Base-by-base conservation (phyloP, 106 monocot species). In the Apostasia ramifera region DNA sequence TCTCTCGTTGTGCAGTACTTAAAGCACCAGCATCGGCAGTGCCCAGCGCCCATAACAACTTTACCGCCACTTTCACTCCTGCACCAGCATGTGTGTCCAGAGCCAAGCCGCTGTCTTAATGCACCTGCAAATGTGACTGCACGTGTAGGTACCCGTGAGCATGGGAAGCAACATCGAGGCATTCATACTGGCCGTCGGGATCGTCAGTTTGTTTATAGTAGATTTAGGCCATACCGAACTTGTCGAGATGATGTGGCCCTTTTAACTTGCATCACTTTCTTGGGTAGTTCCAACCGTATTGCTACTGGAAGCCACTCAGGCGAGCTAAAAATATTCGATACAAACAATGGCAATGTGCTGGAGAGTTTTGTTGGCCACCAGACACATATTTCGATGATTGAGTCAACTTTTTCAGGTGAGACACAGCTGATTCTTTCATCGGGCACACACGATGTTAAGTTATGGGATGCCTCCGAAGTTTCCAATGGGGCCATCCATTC, bases 1-100 rank as follows among this genome's bases (percentile, higher is more conserved):
- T 85, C 93, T 39, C 61, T 98, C 69, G 90, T 98, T 53, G 98
- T 98, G 43, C 98, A 98, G 46, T 98, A 93, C 52, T 80, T 98
- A 73, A 98, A 98, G 78, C 90, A 98, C 45, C 98, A 98, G 50
- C 98, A 93, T 76, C 83, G 98, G 9, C 93, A 98, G 51, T 98
- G 98, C 59, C 90, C 98, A 43, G 93, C 90, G 61, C 93, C 93
- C 8, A 90, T 98, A 74, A 98, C 98, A 38, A 98, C 98, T 56
- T 71, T 98, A 26, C 98, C 98, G 13, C 90, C 98, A 42, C 93
- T 98, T 44, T 98, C 93, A 74, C 90, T 98, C 47, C 71, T 98
- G 51, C 93, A 98, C 39, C 90, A 90, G 14, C 98, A 98, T 79
- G 83, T 93, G 12, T 98, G 93, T 52, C 98, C 98, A 40, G 98